Percentiles rank a stretch among this genome's conserved stretches.
These are phyloP conservation scores for Cyphellophora europaea DNA, from an alignment of 2,329 filamentous ascomycete species.

Conservation along the genomic window DNA sequence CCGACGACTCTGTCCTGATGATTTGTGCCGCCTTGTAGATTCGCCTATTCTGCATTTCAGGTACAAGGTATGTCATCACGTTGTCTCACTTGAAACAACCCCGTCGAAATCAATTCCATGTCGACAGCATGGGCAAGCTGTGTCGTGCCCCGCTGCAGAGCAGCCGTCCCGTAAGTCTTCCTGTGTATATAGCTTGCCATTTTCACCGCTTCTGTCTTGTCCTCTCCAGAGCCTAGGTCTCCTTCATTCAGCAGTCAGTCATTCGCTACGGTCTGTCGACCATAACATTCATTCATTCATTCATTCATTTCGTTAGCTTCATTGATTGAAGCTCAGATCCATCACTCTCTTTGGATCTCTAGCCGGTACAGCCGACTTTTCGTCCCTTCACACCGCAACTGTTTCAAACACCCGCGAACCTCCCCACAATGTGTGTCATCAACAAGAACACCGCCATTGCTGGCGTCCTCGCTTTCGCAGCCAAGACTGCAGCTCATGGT, in stretches of 20 bases:
- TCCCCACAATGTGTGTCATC: conserved; percentile 7
- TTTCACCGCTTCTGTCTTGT: too few species aligned
- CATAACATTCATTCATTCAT: conserved; percentile 1
- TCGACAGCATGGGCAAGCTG: too few species aligned
- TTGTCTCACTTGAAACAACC: too few species aligned
- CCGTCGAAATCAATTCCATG: too few species aligned
- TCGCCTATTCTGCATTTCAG: too few species aligned
- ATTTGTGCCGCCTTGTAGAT: too few species aligned
- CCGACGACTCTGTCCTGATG: too few species aligned
- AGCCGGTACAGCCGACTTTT: neutral
- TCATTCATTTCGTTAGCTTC: conserved; percentile 1
- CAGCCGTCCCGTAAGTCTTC: too few species aligned
- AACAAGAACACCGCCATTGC: conserved; percentile 7
- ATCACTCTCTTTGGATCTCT: neutral
- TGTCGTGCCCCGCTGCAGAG: too few species aligned
- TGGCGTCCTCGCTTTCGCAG: conserved; percentile 22
- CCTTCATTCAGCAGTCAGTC: conserved; percentile 1
- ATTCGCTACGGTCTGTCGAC: conserved; percentile 1
- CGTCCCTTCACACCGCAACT: neutral
- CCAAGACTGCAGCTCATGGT: conserved; percentile 30
- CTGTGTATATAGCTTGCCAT: too few species aligned
- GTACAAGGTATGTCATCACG: too few species aligned
- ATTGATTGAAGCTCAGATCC: neutral
- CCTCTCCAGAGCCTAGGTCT: neutral
- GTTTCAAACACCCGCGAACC: neutral